phyloP scores from a whole-genome alignment of 202 grass and related monocot genomes.

The Digitaria exilis region DNA sequence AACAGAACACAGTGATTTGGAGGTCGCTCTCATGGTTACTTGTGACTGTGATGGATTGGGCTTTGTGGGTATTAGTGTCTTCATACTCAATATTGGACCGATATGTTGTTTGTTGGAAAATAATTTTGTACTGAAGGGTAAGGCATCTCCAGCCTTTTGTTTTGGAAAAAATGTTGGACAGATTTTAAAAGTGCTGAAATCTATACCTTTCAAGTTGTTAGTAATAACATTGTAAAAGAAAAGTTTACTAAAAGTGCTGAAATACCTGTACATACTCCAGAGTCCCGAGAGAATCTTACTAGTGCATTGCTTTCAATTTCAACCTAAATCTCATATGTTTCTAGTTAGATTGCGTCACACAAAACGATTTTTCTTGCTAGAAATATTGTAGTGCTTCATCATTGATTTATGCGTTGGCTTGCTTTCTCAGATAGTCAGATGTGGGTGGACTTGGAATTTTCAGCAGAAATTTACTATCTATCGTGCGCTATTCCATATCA shows the following conservation, averaged over 20 bases:
- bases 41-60: slow-evolving; percentile 11
- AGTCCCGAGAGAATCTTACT: not conserved
- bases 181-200: not conserved
- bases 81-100: not conserved
- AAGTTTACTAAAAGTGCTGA: not conserved
- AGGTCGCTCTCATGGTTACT: not conserved
- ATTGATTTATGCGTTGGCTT: not conserved
- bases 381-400: not conserved
- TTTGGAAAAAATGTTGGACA: not conserved
- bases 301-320: not conserved
- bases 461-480: not conserved
- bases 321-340: not conserved
- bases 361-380: not conserved
- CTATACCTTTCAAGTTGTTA: not conserved
- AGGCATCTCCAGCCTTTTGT: not conserved
- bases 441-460: slow-evolving; percentile 3
- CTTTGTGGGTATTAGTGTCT: not conserved
- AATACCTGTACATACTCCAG: not conserved
- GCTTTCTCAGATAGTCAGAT: not conserved
- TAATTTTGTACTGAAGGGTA: not conserved
- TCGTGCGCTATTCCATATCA: not conserved
- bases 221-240: not conserved
- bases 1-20: not conserved
- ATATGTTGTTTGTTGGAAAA: not conserved
- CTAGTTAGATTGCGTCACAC: not conserved